These are phyloP conservation scores for Blastobotrys capitulatus DNA, from an alignment of 1,139 yeast species.

Conservation along the genomic window DNA sequence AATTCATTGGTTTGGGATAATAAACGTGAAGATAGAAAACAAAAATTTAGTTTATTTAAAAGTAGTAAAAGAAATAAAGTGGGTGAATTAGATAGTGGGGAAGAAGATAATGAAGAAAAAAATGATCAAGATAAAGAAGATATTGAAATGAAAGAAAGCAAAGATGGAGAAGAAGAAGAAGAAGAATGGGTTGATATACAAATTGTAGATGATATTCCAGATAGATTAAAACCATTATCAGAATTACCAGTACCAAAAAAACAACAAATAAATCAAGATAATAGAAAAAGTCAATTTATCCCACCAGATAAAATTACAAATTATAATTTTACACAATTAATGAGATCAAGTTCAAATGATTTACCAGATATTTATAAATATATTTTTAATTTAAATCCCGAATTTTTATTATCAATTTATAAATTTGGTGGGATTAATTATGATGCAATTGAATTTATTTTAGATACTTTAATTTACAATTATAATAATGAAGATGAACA, in stretches of 20 bases:
- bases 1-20: constrained; percentile 11
- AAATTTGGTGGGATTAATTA: constrained; percentile 51
- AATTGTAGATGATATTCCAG: constrained; percentile 16
- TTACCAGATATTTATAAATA: constrained; percentile 37
- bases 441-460: constrained; percentile 47
- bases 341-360: constrained; percentile 22
- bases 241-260: background rate
- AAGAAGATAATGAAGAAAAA: background rate
- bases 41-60: constrained; percentile 9
- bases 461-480: constrained; percentile 40
- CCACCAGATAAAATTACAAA: constrained; percentile 21
- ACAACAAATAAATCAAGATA: background rate
- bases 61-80: background rate
- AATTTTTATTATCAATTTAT: constrained; percentile 37
- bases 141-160: constrained; percentile 6
- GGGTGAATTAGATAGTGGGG: background rate
- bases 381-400: constrained; percentile 36
- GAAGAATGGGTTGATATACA: constrained; percentile 12
- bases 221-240: constrained; percentile 1
- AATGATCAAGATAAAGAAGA: background rate
- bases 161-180: background rate
- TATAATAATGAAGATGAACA: constrained; percentile 5
- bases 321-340: constrained; percentile 20
- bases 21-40: constrained; percentile 13
- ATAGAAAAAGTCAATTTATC: constrained; percentile 1